A percentile compares a stretch with the other conserved stretches of the same genome.
phyloP scores from a whole-genome alignment of 768 basidiomycete species.

The Dendrothele bispora region DNA sequence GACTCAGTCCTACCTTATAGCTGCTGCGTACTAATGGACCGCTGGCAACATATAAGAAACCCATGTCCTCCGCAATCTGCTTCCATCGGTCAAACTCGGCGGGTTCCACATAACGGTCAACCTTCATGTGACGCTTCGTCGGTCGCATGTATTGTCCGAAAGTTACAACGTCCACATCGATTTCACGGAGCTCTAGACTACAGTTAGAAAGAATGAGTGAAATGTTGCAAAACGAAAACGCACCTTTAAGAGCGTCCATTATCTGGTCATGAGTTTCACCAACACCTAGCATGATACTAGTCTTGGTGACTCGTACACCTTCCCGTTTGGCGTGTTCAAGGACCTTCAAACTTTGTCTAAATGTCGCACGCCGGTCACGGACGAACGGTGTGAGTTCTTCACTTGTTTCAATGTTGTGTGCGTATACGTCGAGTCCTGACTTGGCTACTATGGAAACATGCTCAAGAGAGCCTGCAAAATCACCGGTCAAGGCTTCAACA shows the following conservation, averaged over 20 bases:
- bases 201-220: not conserved
- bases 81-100: slow-evolving; percentile 94
- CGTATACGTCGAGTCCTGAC: slow-evolving; percentile 96
- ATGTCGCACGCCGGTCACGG: slow-evolving; percentile 91
- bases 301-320: slow-evolving; percentile 90
- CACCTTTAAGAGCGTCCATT: slow-evolving; percentile 79
- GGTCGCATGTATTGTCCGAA: slow-evolving; percentile 99
- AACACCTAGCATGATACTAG: slow-evolving; percentile 97
- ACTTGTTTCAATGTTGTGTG: slow-evolving; percentile 97
- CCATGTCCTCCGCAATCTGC: slow-evolving; percentile 84
- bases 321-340: slow-evolving; percentile 81
- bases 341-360: slow-evolving; percentile 80
- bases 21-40: slow-evolving; percentile 95
- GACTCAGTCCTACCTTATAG: slow-evolving; percentile 74
- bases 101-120: slow-evolving; percentile 93
- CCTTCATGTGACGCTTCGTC: slow-evolving; percentile 99
- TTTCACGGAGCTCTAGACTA: slow-evolving; percentile 75
- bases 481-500: slow-evolving; percentile 94
- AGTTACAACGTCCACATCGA: slow-evolving; percentile 94
- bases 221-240: slow-evolving; percentile 16
- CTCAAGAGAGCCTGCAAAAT: slow-evolving; percentile 80
- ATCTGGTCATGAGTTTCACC: slow-evolving; percentile 88
- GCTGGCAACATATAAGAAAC: slow-evolving; percentile 96
- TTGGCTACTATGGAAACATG: slow-evolving; percentile 82
- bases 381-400: slow-evolving; percentile 93